These are phyloP conservation scores for Kregervanrija fluxuum DNA, from an alignment of 805 yeast species.

Conservation along the genomic window DNA sequence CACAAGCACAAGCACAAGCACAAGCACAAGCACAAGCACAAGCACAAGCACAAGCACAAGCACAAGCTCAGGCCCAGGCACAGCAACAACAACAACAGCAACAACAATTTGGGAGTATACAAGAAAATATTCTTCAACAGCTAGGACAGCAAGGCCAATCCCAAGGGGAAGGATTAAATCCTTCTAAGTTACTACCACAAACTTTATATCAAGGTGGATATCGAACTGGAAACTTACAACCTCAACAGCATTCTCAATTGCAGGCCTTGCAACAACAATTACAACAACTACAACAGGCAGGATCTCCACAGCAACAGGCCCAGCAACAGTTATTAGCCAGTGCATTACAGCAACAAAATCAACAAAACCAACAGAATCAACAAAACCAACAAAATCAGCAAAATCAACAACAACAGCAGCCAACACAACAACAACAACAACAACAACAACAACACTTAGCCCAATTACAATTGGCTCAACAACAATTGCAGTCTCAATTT, in stretches of 20 bases:
- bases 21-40: constrained; percentile 1
- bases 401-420: constrained; percentile 13
- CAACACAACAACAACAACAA: constrained; percentile 1
- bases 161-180: constrained; percentile 22
- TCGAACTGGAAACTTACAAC: constrained; percentile 16
- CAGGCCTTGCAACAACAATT: constrained; percentile 18
- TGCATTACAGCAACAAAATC: constrained; percentile 11
- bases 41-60: background rate
- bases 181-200: constrained; percentile 33
- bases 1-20: constrained; percentile 1
- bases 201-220: constrained; percentile 34
- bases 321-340: constrained; percentile 7
- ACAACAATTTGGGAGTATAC: constrained; percentile 18
- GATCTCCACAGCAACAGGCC: constrained; percentile 15
- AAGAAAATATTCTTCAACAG: constrained; percentile 3
- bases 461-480: constrained; percentile 10
- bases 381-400: constrained; percentile 19
- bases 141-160: constrained; percentile 12
- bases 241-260: constrained; percentile 16
- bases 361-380: constrained; percentile 13
- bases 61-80: constrained; percentile 2
- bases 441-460: constrained; percentile 1
- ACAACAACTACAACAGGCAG: constrained; percentile 21
- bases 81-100: constrained; percentile 8
- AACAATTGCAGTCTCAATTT: no score